These are phyloP conservation scores for Besnoitia besnoiti DNA, from an alignment of 169 alveolate species.

Conservation along the genomic window DNA sequence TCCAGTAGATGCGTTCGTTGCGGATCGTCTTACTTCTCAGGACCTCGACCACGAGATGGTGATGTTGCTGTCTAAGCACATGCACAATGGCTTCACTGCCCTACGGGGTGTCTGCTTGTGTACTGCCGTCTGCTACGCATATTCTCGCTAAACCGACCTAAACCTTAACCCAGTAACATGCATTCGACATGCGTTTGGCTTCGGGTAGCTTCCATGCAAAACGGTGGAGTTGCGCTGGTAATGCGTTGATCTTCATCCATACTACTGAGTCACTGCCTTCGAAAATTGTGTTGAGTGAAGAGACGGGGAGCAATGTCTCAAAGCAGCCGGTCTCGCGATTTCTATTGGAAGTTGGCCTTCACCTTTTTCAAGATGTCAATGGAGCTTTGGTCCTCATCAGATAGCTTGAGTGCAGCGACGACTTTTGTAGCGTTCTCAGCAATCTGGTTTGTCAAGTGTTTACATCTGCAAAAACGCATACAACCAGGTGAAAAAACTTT, in stretches of 20 bases:
- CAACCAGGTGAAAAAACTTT: background rate
- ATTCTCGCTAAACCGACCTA: no score
- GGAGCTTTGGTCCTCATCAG: slow-evolving; percentile 83
- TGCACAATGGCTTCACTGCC: no score
- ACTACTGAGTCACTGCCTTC: background rate
- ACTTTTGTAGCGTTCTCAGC: slow-evolving; percentile 82
- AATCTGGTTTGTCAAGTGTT: slow-evolving; percentile 81
- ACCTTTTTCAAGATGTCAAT: slow-evolving; percentile 73
- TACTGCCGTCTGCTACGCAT: no score
- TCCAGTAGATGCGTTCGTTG: no score
- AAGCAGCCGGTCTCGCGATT: background rate
- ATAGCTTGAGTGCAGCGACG: slow-evolving; percentile 79
- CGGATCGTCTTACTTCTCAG: no score
- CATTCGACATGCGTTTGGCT: no score
- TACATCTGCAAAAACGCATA: slow-evolving; percentile 49
- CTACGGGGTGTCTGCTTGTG: no score
- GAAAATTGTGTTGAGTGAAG: background rate
- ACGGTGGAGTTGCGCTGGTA: no score
- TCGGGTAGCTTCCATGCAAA: no score
- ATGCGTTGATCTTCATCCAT: background rate
- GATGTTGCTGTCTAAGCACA: no score
- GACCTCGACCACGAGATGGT: no score
- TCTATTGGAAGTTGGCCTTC: background rate
- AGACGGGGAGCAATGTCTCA: background rate
- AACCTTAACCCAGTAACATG: no score